phyloP scores from a whole-genome alignment of 2,329 filamentous ascomycete species.

The Phyllosticta paracitricarpa region DNA sequence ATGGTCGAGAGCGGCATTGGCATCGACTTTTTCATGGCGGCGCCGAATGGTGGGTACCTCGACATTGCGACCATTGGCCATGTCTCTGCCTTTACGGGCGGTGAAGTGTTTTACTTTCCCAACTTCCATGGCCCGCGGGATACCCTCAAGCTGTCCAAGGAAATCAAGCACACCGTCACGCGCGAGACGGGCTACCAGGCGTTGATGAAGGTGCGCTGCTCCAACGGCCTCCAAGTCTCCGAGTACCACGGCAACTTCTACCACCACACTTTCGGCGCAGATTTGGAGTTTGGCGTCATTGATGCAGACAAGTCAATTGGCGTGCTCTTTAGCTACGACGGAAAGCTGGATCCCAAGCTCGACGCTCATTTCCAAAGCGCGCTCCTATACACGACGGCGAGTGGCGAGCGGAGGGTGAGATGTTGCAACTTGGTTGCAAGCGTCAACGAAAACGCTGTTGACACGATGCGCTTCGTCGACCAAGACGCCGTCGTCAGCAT shows the following conservation, averaged over 20 bases:
- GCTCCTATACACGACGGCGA: slow-evolving; percentile 84
- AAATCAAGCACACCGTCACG: slow-evolving; percentile 77
- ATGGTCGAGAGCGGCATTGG: slow-evolving; percentile 83
- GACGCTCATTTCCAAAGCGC: slow-evolving; percentile 97
- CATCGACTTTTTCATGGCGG: slow-evolving; percentile 87
- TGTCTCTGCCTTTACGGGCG: slow-evolving; percentile 78
- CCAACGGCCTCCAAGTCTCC: slow-evolving; percentile 86
- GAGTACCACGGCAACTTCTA: slow-evolving; percentile 96
- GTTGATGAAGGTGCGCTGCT: slow-evolving; percentile 96
- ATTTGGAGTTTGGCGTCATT: slow-evolving; percentile 85
- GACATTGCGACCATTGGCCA: slow-evolving; percentile 90
- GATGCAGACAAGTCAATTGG: slow-evolving; percentile 90
- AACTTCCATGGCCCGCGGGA: slow-evolving; percentile 89
- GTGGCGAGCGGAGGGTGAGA: slow-evolving; percentile 77
- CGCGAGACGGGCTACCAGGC: slow-evolving; percentile 92
- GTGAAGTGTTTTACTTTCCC: slow-evolving; percentile 92
- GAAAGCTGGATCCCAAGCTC: slow-evolving; percentile 91
- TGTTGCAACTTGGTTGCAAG: slow-evolving; percentile 92
- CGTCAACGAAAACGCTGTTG: slow-evolving; percentile 74
- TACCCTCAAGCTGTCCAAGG: slow-evolving; percentile 68
- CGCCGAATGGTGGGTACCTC: slow-evolving; percentile 81
- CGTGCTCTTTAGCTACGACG: slow-evolving; percentile 89
- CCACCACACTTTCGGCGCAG: slow-evolving; percentile 88
- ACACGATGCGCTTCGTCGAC: slow-evolving; percentile 85
- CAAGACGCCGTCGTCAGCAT: slow-evolving; percentile 86